Conservation (phyloP, 345 rosid genomes). For the Murraya koenigii region DNA sequence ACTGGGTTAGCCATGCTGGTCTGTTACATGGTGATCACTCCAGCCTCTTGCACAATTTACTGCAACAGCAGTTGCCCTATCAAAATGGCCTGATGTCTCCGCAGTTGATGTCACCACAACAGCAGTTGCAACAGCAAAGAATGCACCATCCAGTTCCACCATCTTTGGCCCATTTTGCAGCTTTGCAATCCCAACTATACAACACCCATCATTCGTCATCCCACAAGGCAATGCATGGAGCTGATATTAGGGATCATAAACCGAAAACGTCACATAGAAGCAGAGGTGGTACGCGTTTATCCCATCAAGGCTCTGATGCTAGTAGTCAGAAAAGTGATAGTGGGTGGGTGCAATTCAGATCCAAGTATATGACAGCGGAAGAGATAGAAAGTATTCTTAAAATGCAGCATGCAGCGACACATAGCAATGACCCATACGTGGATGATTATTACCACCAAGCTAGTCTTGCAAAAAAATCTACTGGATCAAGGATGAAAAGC, state of each 20-base stretch:
- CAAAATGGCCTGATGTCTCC: conserved; percentile 62
- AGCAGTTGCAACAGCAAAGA: conserved; percentile 61
- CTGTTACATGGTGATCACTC: conserved; percentile 68
- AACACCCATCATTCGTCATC: conserved; percentile 56
- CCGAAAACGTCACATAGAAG: conserved; percentile 69
- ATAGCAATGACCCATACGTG: conserved; percentile 75
- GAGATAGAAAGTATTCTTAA: conserved; percentile 95
- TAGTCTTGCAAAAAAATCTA: conserved; percentile 58
- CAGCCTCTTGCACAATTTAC: conserved; percentile 52
- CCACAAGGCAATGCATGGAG: conserved; percentile 49
- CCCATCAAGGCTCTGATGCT: conserved; percentile 70
- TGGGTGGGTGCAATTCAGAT: conserved; percentile 63
- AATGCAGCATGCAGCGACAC: conserved; percentile 90
- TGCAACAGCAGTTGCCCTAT: conserved; percentile 70
- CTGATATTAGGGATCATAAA: conserved; percentile 65
- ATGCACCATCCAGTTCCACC: conserved; percentile 50
- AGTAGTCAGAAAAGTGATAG: conserved; percentile 82
- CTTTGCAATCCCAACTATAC: conserved; percentile 67
- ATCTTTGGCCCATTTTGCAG: conserved; percentile 71
- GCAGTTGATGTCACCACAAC: conserved; percentile 60
- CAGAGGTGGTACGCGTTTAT: conserved; percentile 51
- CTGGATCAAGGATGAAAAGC: conserved; percentile 57
- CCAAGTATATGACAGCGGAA: conserved; percentile 93
- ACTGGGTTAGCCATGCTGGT: conserved; percentile 76
- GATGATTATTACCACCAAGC: conserved; percentile 99